These are phyloP conservation scores for Boeremia exigua DNA, from an alignment of 2,329 filamentous ascomycete species.

Conservation along the genomic window DNA sequence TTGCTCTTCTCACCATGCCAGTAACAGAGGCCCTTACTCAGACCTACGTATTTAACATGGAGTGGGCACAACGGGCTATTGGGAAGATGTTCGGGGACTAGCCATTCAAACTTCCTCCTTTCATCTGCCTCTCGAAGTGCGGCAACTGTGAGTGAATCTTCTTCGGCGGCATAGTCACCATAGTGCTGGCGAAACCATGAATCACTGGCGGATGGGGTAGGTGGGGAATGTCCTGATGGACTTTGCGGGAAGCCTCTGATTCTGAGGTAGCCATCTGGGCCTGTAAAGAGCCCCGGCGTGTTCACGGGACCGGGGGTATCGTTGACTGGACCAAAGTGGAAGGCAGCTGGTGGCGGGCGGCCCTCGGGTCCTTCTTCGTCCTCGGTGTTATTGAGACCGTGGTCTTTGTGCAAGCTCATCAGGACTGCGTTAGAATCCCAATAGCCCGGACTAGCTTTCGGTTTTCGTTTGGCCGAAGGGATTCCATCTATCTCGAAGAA, in stretches of 20 bases:
- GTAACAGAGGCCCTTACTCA: slow-evolving; percentile 49
- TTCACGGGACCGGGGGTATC: not conserved
- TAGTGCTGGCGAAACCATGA: slow-evolving; percentile 24
- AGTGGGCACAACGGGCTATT: slow-evolving; percentile 53
- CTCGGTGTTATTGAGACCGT: slow-evolving; percentile 15
- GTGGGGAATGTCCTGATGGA: not conserved
- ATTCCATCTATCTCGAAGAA: slow-evolving; percentile 38
- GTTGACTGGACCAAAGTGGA: slow-evolving; percentile 10
- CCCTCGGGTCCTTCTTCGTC: slow-evolving; percentile 35
- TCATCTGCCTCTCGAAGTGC: slow-evolving; percentile 32
- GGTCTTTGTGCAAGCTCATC: slow-evolving; percentile 38
- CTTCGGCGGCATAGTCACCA: slow-evolving; percentile 1
- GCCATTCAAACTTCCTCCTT: slow-evolving; percentile 45
- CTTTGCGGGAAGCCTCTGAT: slow-evolving; percentile 2
- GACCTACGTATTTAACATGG: slow-evolving; percentile 47
- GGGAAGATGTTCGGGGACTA: slow-evolving; percentile 54
- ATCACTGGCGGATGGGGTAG: slow-evolving; percentile 10
- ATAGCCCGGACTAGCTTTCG: slow-evolving; percentile 18
- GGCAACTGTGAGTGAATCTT: slow-evolving; percentile 9
- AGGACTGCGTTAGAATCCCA: slow-evolving; percentile 48
- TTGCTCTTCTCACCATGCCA: slow-evolving; percentile 45
- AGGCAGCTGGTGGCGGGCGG: not conserved
- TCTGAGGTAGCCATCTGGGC: slow-evolving; percentile 16
- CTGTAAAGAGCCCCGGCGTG: slow-evolving; percentile 5
- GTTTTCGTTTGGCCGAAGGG: slow-evolving; percentile 12